Evolutionary conservation across 352 stramenopile genomes (phyloP), one percentile per base, ranked within the genome.

Genomic region (Thraustochytrium striatum): DNA sequence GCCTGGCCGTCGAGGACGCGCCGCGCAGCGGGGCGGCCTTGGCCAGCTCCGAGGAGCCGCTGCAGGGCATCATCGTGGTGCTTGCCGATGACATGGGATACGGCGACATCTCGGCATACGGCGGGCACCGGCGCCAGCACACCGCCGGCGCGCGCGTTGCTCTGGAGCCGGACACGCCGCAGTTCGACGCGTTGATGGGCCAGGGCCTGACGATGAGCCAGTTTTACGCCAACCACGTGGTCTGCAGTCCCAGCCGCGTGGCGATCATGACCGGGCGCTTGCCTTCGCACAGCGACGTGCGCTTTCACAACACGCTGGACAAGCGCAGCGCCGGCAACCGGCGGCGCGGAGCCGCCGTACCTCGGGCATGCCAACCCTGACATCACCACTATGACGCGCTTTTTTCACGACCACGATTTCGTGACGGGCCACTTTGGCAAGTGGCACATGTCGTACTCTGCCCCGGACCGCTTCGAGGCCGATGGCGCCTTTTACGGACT

Each of bases 361-460:
- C n/a, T n/a, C n/a, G n/a, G n/a, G n/a, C n/a, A n/a, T n/a, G n/a
- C n/a, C n/a, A n/a, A n/a, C n/a, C n/a, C n/a, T n/a, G n/a, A n/a
- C n/a, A n/a, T 73, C 44, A 73, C 36, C 8, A 19, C 44, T 5
- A 13, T 73, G 13, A 28, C 62, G 28, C 62, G 62, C 62, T 73
- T 73, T 32, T 73, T 73, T 3, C 62, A 73, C 35, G 62, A 73
- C 62, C 39, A 73, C 1, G 62, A 36, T 36, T 73, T 73, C 33
- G 62, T 73, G 28, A 73, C 62, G 28, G 62, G 25, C 9, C 62
- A 73, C 35, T 73, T 73, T 73, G 62, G 62, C 39, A 73, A 73
- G 47, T 73, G 62, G 62, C 62, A 73, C 44, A 28, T 73, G 11
- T 28, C 25, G 13, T 73, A 73, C 62, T 38, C 39, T 21, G 39